Percentiles rank a stretch among this genome's conserved stretches.
Evolutionary conservation across 2,329 filamentous ascomycete species (phyloP).

Genomic region (Fusarium sp.): DNA sequence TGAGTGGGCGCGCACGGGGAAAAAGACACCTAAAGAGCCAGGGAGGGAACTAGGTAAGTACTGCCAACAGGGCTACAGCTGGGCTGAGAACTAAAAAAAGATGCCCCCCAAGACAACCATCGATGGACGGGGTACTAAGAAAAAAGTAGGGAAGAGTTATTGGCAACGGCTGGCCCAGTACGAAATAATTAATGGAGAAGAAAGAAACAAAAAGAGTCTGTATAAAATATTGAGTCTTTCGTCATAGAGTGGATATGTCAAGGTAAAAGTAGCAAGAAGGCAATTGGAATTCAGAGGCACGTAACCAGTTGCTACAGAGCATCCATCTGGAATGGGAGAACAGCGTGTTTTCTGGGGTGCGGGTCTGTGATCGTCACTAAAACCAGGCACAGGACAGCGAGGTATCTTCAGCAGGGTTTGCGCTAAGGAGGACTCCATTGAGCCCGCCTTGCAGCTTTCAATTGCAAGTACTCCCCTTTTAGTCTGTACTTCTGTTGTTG

Average conservation of each 20-base stretch:
- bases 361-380: slow-evolving; percentile 37
- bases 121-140: not conserved
- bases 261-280: not conserved
- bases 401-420: slow-evolving; percentile 25
- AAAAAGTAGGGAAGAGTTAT: not conserved
- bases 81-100: slow-evolving; percentile 21
- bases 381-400: slow-evolving; percentile 19
- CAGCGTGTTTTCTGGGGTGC: slow-evolving; percentile 34
- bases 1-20: slow-evolving; percentile 24
- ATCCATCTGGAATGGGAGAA: slow-evolving; percentile 32
- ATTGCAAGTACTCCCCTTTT: slow-evolving; percentile 11
- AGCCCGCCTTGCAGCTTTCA: not conserved
- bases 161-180: slow-evolving; percentile 4
- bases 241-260: not conserved
- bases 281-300: slow-evolving; percentile 12
- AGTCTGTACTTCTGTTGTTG: slow-evolving; percentile 1
- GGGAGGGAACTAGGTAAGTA: slow-evolving; percentile 14
- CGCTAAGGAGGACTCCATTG: slow-evolving; percentile 12
- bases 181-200: not conserved
- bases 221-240: not conserved
- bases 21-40: slow-evolving; percentile 29
- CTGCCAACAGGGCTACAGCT: slow-evolving; percentile 5
- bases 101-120: slow-evolving; percentile 7
- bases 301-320: slow-evolving; percentile 9
- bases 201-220: not conserved